Evolutionary conservation across 2,329 filamentous ascomycete genomes (phyloP), one percentile per base, ranked within the genome.

Genomic region (Onygenales sp.): DNA sequence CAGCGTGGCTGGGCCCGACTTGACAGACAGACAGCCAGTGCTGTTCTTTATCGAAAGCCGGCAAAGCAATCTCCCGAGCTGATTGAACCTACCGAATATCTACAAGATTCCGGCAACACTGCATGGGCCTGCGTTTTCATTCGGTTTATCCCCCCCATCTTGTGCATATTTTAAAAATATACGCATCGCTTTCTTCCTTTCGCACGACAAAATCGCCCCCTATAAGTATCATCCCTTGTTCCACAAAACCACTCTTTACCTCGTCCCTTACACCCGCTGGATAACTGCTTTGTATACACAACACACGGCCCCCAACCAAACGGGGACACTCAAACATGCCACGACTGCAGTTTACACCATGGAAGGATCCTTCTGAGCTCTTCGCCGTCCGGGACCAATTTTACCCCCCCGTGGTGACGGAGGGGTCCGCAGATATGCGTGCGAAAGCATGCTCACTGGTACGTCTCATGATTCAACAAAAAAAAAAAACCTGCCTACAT

Each of bases 291-390:
- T 49, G 9, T 13, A 31, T 13, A 7, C n/a, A 10, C 8, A 31
- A 11, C 4, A 9, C 4, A n/a, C 14, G 2, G 17, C 34, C 10
- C 9, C 6, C 46, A 40, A 14, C 4, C 36, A 49, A 49, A 40
- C 46, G 36, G 21, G 37, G 10, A 11, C 46, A 40, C 13, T 31
- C 27, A 54, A 51, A 27, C 56, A 73, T 73, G 70, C 64, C 70
- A 10, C 71, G 67, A 54, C 60, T 72, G 37, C 60, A 66, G 32
- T 71, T 73, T 53, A 72, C 70, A 5, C 67, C 70, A 33, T 73
- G 70, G 70, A 72, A 71, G 56, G 61, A 65, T 11, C 60, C 64
- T 37, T 63, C 65, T 2, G 63, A 72, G 52, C 61, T 73, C 47
- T 57, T 71, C 33, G 58, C 62, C 9, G 67, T 72, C 49, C 67